Base-by-base conservation (phyloP, 2,329 filamentous ascomycete species). In the Monilinia fructigena region DNA sequence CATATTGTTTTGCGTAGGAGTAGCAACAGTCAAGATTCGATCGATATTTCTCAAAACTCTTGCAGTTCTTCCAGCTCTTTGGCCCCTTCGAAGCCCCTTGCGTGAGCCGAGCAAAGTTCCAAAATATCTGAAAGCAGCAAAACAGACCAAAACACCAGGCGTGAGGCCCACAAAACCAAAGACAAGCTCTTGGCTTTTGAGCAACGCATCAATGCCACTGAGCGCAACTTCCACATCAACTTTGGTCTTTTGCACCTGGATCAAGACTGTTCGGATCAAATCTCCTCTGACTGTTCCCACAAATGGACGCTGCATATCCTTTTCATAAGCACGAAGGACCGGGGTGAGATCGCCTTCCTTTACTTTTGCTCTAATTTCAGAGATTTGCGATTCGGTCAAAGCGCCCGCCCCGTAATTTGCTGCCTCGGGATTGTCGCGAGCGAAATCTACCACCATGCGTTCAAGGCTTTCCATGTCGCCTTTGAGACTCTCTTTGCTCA, bases 241-340 rank as follows among this genome's bases (percentile, higher is more conserved):
- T 81, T 99, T 99, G 28, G 95, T 98, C 83, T 99, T 99, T 75
- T 99, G 95, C 48, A 99, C 89, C 76, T 99, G 95, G 65, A 99
- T 98, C 55, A 99, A 82, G 38, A 99, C 85, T 5, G 94, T 93
- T 62, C 94, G 89, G 47, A 98, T 85, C 38, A 99, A 83, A 73
- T 98, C 94, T 14, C 95, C 95, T 40, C 87, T 86, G 23, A 99
- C 79, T 0, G 93, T 91, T 10, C 94, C 93, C 65, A 88, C 82
- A 68, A 99, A 87, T 0, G 95, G 95, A 56, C 82, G 89, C 63
- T 90, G 86, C 53, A 99, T 82, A 72, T 97, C 94, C 75, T 90
- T 88, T 76, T 99, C 95, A 76, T 96, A 99, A 0, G 94, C 95
- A 72, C 85, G 90, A 26, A 99, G 82, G 0, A 99, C 92, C 0